phyloP scores from a whole-genome alignment of 1,284 basidiomycete genomes.

The Trametes polyzona region DNA sequence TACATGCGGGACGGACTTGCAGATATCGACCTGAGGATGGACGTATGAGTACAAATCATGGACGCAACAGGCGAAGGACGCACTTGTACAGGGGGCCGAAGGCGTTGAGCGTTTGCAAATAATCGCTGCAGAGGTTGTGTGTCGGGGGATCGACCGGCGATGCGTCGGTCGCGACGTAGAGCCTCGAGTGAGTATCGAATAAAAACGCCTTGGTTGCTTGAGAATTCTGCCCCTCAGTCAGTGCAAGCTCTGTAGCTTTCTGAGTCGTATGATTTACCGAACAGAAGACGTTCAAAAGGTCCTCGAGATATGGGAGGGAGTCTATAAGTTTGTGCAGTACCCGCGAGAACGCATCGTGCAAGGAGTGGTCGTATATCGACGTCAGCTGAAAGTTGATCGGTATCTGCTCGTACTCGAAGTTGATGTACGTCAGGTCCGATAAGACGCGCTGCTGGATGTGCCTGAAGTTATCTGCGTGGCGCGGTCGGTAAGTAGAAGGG shows the following conservation, averaged over 20 bases:
- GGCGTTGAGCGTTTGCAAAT: constrained; percentile 85
- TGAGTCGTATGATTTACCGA: constrained; percentile 70
- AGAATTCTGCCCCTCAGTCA: constrained; percentile 61
- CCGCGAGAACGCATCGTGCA: constrained; percentile 87
- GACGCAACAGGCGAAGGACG: constrained; percentile 16
- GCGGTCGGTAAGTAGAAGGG: neutral
- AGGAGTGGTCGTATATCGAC: constrained; percentile 87
- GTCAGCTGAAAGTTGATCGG: constrained; percentile 85
- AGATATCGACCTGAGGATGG: constrained; percentile 31
- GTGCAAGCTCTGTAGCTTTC: too few species aligned
- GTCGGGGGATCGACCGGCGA: constrained; percentile 91
- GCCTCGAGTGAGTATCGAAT: constrained; percentile 85
- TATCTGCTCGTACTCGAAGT: constrained; percentile 68
- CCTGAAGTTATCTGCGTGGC: constrained; percentile 75
- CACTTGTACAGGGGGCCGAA: constrained; percentile 88
- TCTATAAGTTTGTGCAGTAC: constrained; percentile 77
- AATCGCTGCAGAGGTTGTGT: constrained; percentile 90
- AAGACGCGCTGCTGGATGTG: constrained; percentile 86
- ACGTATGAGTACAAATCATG: neutral
- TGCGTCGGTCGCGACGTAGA: constrained; percentile 92
- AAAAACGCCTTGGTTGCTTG: constrained; percentile 92
- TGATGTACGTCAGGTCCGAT: constrained; percentile 80
- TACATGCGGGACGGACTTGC: constrained; percentile 32
- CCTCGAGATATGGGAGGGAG: constrained; percentile 75
- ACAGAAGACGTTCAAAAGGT: constrained; percentile 81